Conservation (phyloP, 163 green algal species). For the Coccomyxa subellipsoidea region DNA sequence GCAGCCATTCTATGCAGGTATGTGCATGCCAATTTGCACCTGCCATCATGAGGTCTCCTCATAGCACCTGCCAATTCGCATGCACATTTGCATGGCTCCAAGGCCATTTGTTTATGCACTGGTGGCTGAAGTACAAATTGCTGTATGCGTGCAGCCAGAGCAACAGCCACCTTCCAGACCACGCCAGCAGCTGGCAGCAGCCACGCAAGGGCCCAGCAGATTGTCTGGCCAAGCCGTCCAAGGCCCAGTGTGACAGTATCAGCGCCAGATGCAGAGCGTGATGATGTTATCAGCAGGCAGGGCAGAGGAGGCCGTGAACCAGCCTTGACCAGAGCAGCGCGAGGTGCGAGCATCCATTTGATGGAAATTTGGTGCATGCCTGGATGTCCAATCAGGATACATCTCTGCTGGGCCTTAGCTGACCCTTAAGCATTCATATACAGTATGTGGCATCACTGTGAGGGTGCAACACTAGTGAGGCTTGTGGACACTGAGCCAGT, state of each 20-base stretch:
- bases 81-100: not conserved
- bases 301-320: no score
- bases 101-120: no score
- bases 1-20: not conserved
- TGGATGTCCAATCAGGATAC: no score
- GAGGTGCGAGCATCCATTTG: not conserved
- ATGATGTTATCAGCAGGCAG: no score
- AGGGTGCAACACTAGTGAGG: no score
- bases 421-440: no score
- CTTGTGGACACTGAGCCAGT: not conserved
- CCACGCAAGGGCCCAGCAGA: not conserved
- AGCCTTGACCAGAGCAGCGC: no score
- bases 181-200: not conserved
- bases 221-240: not conserved
- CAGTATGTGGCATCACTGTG: no score
- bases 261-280: not conserved
- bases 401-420: no score
- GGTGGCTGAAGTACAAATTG: no score
- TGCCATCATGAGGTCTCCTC: no score
- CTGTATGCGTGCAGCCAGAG: not conserved
- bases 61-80: not conserved
- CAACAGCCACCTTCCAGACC: not conserved
- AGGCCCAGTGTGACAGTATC: not conserved
- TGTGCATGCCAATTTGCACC: not conserved
- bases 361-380: not conserved